These are phyloP conservation scores for Nitzschia palea DNA, from an alignment of 108 stramenopile genomes.

Conservation along the genomic window DNA sequence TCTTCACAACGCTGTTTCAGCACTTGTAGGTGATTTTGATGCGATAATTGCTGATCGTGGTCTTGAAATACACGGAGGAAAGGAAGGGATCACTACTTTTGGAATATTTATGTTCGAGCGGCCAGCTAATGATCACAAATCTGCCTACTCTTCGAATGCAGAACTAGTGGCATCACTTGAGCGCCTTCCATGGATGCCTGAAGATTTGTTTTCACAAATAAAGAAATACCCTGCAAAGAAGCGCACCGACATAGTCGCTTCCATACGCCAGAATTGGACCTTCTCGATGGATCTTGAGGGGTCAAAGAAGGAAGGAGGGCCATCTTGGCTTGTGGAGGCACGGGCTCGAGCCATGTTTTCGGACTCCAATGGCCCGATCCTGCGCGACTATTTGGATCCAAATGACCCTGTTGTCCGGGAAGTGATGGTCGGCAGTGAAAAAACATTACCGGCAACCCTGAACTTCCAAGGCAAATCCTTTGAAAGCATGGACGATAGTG, in stretches of 20 bases:
- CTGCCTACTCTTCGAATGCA: background rate
- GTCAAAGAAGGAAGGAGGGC: slow-evolving; percentile 32
- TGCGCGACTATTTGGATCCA: slow-evolving; percentile 5
- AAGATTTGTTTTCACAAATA: slow-evolving; percentile 13
- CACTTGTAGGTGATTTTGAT: slow-evolving; percentile 64
- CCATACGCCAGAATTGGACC: slow-evolving; percentile 26
- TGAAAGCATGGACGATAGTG: background rate
- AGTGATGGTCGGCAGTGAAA: slow-evolving; percentile 2
- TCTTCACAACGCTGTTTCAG: slow-evolving; percentile 80
- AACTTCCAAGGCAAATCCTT: background rate
- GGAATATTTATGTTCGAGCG: slow-evolving; percentile 41
- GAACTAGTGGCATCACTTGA: slow-evolving; percentile 27
- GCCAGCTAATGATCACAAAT: background rate
- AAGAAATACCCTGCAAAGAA: background rate
- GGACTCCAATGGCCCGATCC: background rate
- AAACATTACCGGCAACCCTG: background rate
- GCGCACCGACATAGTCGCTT: slow-evolving; percentile 6
- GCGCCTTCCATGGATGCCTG: slow-evolving; percentile 39
- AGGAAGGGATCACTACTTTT: slow-evolving; percentile 31
- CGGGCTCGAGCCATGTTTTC: slow-evolving; percentile 41
- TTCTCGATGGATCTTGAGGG: slow-evolving; percentile 31
- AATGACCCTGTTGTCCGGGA: slow-evolving; percentile 20
- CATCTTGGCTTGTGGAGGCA: slow-evolving; percentile 45
- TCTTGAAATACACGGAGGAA: background rate
- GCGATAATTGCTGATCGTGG: slow-evolving; percentile 49